Percentiles rank a stretch among this genome's conserved stretches.
phyloP scores from a whole-genome alignment of 2,329 filamentous ascomycete genomes.

The Didymellaceae sp. region DNA sequence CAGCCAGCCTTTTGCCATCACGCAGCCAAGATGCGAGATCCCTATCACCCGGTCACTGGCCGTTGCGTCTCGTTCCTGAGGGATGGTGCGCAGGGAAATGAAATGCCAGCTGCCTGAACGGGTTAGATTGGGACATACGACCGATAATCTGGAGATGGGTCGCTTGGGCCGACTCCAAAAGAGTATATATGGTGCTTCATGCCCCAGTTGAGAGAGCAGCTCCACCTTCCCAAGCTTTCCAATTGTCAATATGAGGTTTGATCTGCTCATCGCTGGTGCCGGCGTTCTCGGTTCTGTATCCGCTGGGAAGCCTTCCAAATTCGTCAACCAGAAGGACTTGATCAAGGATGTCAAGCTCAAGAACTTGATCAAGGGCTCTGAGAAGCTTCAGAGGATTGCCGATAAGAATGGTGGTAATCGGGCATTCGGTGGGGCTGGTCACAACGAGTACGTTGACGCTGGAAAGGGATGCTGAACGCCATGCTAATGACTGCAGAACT shows the following conservation, averaged over 20 bases:
- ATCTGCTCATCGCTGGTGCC: slow-evolving; percentile 32
- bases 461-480: neutral
- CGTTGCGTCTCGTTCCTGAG: slow-evolving; percentile 26
- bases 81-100: slow-evolving; percentile 9
- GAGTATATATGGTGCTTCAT: slow-evolving; percentile 31
- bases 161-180: neutral
- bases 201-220: slow-evolving; percentile 2
- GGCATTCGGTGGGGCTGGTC: slow-evolving; percentile 44
- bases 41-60: slow-evolving; percentile 22
- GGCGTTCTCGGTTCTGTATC: slow-evolving; percentile 24
- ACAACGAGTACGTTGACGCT: slow-evolving; percentile 28
- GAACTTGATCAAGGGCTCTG: slow-evolving; percentile 40
- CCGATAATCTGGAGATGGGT: neutral
- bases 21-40: slow-evolving; percentile 29
- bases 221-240: slow-evolving; percentile 14
- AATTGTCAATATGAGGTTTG: slow-evolving; percentile 39
- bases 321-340: slow-evolving; percentile 20
- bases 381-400: slow-evolving; percentile 43
- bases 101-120: slow-evolving; percentile 31
- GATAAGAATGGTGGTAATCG: slow-evolving; percentile 44
- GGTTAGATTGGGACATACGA: slow-evolving; percentile 21
- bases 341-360: slow-evolving; percentile 39
- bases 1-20: slow-evolving; percentile 17
- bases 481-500: neutral
- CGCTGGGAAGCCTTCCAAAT: slow-evolving; percentile 12